These are phyloP conservation scores for Eurotiales sp. DNA, from an alignment of 2,329 filamentous ascomycete species.

Conservation along the genomic window DNA sequence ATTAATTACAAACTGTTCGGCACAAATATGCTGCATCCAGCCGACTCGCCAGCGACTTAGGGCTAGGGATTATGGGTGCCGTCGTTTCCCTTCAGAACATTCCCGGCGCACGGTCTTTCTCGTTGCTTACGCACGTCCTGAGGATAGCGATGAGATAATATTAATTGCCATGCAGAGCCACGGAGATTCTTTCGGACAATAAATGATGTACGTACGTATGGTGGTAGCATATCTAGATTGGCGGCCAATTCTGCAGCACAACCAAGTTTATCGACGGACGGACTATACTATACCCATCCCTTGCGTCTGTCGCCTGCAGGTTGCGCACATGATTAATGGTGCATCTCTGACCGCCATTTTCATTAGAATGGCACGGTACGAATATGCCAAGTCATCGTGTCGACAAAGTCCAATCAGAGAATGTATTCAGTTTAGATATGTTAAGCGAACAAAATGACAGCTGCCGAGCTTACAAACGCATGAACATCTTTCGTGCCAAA, in stretches of 20 bases:
- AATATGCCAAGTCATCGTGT: conserved; percentile 1
- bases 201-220: background rate
- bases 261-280: background rate
- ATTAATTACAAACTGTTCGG: no score
- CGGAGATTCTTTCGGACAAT: background rate
- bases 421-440: background rate
- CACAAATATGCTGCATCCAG: no score
- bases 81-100: background rate
- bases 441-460: conserved; percentile 5
- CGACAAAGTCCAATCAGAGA: conserved; percentile 5
- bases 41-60: no score
- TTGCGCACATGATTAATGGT: conserved; percentile 6
- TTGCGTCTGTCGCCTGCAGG: conserved; percentile 11
- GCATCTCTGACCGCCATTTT: conserved; percentile 12
- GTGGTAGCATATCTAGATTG: background rate
- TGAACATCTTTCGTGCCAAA: background rate
- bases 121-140: no score
- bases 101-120: background rate
- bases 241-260: no score
- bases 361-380: conserved; percentile 3
- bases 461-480: background rate
- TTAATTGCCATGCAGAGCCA: background rate
- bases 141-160: background rate
- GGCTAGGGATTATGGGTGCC: no score
- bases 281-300: background rate